Evolutionary conservation across 176 grass and related monocot genomes (phyloP).

Genomic region (Avena atlantica): DNA sequence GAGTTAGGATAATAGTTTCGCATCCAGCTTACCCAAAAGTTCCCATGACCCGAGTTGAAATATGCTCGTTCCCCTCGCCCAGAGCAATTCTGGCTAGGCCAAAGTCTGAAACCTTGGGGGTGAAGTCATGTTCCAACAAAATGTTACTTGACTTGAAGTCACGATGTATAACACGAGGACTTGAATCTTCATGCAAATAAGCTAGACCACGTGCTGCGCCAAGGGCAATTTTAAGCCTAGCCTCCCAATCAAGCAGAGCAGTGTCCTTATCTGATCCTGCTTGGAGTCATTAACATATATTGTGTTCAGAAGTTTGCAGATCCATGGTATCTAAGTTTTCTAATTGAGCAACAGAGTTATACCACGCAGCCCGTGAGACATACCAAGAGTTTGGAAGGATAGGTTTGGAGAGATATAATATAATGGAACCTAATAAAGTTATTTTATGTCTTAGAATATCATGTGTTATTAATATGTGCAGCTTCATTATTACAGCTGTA

Average conservation of each 20-base stretch:
- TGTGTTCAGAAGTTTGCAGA: not conserved
- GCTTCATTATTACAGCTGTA: not conserved
- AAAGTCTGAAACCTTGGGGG: constrained; percentile 95
- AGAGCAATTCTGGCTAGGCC: constrained; percentile 82
- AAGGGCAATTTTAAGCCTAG: constrained; percentile 91
- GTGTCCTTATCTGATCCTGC: constrained; percentile 73
- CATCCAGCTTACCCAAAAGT: constrained; percentile 85
- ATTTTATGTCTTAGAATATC: constrained; percentile 10
- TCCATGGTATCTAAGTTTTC: constrained; percentile 30
- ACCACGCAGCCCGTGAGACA: not conserved
- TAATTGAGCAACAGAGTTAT: constrained; percentile 25
- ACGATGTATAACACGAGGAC: constrained; percentile 96
- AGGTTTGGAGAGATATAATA: not conserved
- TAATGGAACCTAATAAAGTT: constrained; percentile 13
- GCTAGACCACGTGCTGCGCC: constrained; percentile 87
- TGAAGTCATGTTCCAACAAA: constrained; percentile 89
- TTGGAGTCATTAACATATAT: constrained; percentile 27
- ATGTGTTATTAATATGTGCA: constrained; percentile 23
- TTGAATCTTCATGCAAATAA: constrained; percentile 99
- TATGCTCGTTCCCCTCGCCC: constrained; percentile 85
- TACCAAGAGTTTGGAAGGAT: constrained; percentile 23
- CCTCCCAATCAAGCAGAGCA: constrained; percentile 75
- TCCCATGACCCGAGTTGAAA: constrained; percentile 97
- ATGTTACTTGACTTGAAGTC: constrained; percentile 99
- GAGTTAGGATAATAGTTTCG: constrained; percentile 36